These are phyloP conservation scores for Begonia peltatifolia DNA, from an alignment of 306 rosid genomes.

Conservation along the genomic window DNA sequence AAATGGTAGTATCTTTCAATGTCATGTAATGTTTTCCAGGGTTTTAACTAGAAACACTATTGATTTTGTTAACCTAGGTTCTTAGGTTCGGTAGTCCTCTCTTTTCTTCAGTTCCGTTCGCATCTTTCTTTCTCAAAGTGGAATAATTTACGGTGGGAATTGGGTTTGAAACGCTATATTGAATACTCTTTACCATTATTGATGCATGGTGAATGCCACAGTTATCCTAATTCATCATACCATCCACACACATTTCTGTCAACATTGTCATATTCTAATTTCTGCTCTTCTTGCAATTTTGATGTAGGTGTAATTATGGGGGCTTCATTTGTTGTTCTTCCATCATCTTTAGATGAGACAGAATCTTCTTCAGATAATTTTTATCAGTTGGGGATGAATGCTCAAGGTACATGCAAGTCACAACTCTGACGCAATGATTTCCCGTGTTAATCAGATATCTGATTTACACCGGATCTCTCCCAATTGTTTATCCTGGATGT, in stretches of 20 bases:
- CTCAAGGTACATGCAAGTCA: constrained; percentile 35
- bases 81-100: too few species aligned
- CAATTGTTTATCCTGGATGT: constrained; percentile 4
- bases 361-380: constrained; percentile 38
- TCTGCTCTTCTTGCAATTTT: constrained; percentile 10
- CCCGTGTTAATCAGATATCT: not conserved
- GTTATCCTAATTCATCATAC: too few species aligned
- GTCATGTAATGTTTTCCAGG: too few species aligned
- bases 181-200: too few species aligned
- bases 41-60: too few species aligned
- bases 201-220: too few species aligned
- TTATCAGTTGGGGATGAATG: constrained; percentile 38
- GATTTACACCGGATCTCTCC: not conserved
- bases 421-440: constrained; percentile 5
- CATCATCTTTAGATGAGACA: constrained; percentile 26
- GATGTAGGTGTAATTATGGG: constrained; percentile 53
- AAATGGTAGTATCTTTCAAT: too few species aligned
- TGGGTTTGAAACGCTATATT: too few species aligned
- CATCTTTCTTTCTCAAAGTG: too few species aligned
- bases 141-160: too few species aligned
- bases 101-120: too few species aligned
- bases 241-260: not conserved
- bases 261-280: not conserved
- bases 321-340: constrained; percentile 43
- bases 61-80: too few species aligned